Evolutionary conservation across 352 stramenopile genomes (phyloP).

Genomic region (Phytophthora niederhauseri): DNA sequence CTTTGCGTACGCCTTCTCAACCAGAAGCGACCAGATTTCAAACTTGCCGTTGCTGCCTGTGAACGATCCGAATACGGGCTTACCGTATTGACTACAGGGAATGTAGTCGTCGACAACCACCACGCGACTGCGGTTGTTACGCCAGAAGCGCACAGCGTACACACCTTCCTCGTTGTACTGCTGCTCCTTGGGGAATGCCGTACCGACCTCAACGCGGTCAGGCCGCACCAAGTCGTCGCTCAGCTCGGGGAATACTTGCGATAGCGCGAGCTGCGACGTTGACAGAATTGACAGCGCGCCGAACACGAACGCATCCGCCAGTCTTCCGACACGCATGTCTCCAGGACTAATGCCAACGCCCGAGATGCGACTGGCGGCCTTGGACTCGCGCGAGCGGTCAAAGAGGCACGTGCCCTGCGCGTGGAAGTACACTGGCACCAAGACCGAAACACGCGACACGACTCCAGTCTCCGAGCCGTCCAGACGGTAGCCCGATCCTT

Average conservation of each 20-base stretch:
- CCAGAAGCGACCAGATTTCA: slow-evolving; percentile 93
- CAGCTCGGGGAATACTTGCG: slow-evolving; percentile 73
- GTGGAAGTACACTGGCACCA: slow-evolving; percentile 82
- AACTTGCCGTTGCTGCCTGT: slow-evolving; percentile 83
- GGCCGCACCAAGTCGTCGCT: slow-evolving; percentile 61
- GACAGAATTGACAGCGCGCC: slow-evolving; percentile 83
- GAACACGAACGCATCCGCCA: slow-evolving; percentile 84
- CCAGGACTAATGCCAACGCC: slow-evolving; percentile 72
- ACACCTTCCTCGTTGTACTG: slow-evolving; percentile 91
- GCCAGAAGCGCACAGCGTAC: slow-evolving; percentile 87
- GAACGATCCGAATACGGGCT: slow-evolving; percentile 86
- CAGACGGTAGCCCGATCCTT: slow-evolving; percentile 72
- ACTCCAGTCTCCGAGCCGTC: slow-evolving; percentile 59
- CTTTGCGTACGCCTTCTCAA: slow-evolving; percentile 97
- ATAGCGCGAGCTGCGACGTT: slow-evolving; percentile 74
- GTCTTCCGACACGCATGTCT: slow-evolving; percentile 63
- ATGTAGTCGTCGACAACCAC: slow-evolving; percentile 89
- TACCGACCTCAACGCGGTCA: slow-evolving; percentile 65
- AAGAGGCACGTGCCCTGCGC: slow-evolving; percentile 82
- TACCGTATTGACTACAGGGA: slow-evolving; percentile 83
- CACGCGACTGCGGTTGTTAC: slow-evolving; percentile 80
- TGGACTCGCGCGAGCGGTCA: slow-evolving; percentile 68
- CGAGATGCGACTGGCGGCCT: slow-evolving; percentile 50
- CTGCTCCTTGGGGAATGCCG: slow-evolving; percentile 67
- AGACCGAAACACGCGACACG: slow-evolving; percentile 73